A percentile compares a stretch with the other conserved stretches of the same genome.
These are phyloP conservation scores for Blastocladiella britannica DNA, from an alignment of 192 early-diverging fungal genomes.

Conservation along the genomic window DNA sequence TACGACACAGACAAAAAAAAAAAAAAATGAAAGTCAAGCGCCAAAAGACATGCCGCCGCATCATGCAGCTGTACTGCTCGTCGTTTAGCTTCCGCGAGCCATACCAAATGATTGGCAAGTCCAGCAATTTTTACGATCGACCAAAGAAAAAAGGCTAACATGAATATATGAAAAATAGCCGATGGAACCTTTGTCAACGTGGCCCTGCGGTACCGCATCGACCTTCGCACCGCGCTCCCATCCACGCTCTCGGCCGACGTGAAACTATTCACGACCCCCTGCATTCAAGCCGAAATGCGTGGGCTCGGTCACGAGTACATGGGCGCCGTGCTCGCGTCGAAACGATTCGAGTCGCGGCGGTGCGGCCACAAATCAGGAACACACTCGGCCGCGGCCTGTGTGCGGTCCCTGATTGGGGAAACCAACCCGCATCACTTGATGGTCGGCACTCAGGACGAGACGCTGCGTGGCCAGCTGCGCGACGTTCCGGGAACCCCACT, in stretches of 20 bases:
- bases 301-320: conserved; percentile 35
- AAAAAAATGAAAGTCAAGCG: conserved; percentile 60
- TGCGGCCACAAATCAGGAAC: conserved; percentile 51
- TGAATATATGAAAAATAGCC: not conserved
- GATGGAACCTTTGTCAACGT: not conserved
- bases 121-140: conserved; percentile 2
- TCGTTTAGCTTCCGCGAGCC: conserved; percentile 75
- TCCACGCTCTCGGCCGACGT: not conserved
- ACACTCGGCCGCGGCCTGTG: conserved; percentile 41
- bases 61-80: conserved; percentile 58
- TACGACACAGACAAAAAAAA: too few species aligned
- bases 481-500: conserved; percentile 63
- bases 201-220: not conserved
- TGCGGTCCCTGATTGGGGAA: conserved; percentile 47
- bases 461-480: conserved; percentile 38
- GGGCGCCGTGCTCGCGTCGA: conserved; percentile 33
- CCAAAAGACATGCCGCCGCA: conserved; percentile 54
- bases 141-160: conserved; percentile 40
- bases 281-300: conserved; percentile 50
- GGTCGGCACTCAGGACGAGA: conserved; percentile 58
- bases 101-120: conserved; percentile 64
- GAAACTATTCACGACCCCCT: conserved; percentile 38
- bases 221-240: not conserved
- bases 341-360: conserved; percentile 53
- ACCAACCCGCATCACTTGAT: conserved; percentile 67